phyloP scores from a whole-genome alignment of 176 grass and related monocot species.

The Elaeis guineensis region DNA sequence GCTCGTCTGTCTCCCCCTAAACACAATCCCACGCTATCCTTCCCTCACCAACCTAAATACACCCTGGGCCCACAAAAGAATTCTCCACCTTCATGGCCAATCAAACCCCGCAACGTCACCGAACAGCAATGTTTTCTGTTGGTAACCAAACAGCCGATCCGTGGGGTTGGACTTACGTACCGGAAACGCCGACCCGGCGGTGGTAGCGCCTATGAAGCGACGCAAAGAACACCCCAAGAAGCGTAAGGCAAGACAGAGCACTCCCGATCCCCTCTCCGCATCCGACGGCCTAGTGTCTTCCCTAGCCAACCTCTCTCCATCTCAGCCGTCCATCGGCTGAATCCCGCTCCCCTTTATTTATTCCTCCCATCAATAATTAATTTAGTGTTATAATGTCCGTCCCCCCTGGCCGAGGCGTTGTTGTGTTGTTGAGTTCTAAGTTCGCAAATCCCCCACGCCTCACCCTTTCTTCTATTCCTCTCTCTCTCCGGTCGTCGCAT shows the following conservation, averaged over 20 bases:
- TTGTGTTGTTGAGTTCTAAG: conserved; percentile 5
- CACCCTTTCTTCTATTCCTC: neutral
- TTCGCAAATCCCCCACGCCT: neutral
- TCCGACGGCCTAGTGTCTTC: neutral
- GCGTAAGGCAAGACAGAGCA: too few relatives aligned
- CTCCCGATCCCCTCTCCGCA: neutral
- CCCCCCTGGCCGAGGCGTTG: neutral
- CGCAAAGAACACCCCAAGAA: neutral
- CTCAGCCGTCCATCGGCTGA: neutral
- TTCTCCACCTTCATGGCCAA: too few relatives aligned
- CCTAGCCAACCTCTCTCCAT: neutral
- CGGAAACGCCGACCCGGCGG: neutral
- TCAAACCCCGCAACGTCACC: too few relatives aligned
- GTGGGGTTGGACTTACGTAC: neutral
- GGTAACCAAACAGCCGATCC: neutral
- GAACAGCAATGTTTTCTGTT: too few relatives aligned
- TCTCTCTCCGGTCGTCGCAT: neutral
- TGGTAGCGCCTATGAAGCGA: neutral
- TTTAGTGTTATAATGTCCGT: neutral
- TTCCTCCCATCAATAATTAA: neutral
- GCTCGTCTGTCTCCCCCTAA: too few relatives aligned
- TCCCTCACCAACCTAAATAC: too few relatives aligned
- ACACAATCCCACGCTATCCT: too few relatives aligned
- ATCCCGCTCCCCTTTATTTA: neutral
- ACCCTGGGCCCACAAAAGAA: too few relatives aligned